Conservation (phyloP, 176 grass and related monocot genomes). For the Oryza rufipogon region DNA sequence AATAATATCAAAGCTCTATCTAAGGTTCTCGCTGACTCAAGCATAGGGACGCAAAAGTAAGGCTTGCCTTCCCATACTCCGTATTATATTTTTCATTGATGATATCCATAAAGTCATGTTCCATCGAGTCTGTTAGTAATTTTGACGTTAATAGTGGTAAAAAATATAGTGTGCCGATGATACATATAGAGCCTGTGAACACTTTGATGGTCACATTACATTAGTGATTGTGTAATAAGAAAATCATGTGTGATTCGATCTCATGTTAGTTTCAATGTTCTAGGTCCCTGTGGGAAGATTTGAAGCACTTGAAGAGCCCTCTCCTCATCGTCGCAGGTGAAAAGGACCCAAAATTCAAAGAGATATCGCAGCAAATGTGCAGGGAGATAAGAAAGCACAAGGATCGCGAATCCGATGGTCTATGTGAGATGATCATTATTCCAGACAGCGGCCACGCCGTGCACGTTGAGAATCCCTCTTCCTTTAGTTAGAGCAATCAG, state of each 20-base stretch:
- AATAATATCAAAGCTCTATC: constrained; percentile 66
- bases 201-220: background rate
- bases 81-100: constrained; percentile 14
- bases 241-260: constrained; percentile 7
- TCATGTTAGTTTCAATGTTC: constrained; percentile 36
- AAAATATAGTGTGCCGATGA: background rate
- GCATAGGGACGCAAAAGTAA: constrained; percentile 84
- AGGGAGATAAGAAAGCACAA: constrained; percentile 49
- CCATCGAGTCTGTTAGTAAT: constrained; percentile 1
- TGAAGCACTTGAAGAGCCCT: constrained; percentile 72
- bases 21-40: constrained; percentile 69
- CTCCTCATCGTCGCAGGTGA: constrained; percentile 81
- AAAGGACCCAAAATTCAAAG: constrained; percentile 74
- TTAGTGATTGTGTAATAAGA: background rate
- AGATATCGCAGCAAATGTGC: constrained; percentile 69
- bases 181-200: background rate
- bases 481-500: constrained; percentile 73
- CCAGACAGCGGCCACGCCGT: constrained; percentile 86
- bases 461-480: constrained; percentile 92
- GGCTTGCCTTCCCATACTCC: constrained; percentile 17
- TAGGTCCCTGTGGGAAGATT: constrained; percentile 90
- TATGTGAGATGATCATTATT: constrained; percentile 64
- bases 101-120: background rate
- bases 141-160: background rate
- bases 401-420: constrained; percentile 35